These are phyloP conservation scores for Silene uniflora DNA, from an alignment of 148 eudicot species.

Conservation along the genomic window DNA sequence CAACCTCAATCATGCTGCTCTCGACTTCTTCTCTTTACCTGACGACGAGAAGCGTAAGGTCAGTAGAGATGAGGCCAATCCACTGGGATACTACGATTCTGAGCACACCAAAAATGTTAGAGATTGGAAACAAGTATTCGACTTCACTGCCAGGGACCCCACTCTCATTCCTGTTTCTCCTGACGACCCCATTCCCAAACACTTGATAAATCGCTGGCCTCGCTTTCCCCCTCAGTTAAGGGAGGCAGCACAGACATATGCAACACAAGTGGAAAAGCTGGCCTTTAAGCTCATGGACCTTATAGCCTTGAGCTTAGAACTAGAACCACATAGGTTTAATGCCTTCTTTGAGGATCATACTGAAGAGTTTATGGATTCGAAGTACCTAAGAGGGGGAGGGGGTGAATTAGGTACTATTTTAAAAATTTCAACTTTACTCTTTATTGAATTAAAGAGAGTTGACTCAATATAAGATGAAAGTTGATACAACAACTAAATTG, in stretches of 20 bases:
- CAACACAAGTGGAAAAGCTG: slow-evolving; percentile 22
- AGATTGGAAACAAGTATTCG: slow-evolving; percentile 59
- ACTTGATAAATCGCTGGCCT: slow-evolving; percentile 43
- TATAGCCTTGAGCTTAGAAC: slow-evolving; percentile 24
- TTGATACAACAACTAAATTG: too few relatives aligned
- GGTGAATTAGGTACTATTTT: too few relatives aligned
- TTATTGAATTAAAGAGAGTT: too few relatives aligned
- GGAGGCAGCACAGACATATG: slow-evolving; percentile 24
- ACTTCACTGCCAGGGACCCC: slow-evolving; percentile 28
- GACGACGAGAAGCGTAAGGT: slow-evolving; percentile 42
- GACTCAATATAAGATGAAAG: too few relatives aligned
- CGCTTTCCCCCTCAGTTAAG: slow-evolving; percentile 21
- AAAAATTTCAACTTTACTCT: too few relatives aligned
- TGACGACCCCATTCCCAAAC: slow-evolving; percentile 24
- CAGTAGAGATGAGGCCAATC: slow-evolving; percentile 35
- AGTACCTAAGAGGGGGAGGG: too few relatives aligned
- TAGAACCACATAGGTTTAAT: slow-evolving; percentile 11
- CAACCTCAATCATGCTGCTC: slow-evolving; percentile 20
- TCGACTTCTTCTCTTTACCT: slow-evolving; percentile 36
- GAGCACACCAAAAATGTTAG: slow-evolving; percentile 50
- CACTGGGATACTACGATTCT: slow-evolving; percentile 45
- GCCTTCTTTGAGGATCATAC: slow-evolving; percentile 23
- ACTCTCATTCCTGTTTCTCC: slow-evolving; percentile 31
- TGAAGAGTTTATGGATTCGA: too few relatives aligned
- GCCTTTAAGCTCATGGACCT: slow-evolving; percentile 27